phyloP scores from a whole-genome alignment of 257 asterid species.

The Galeopsis tetrahit region DNA sequence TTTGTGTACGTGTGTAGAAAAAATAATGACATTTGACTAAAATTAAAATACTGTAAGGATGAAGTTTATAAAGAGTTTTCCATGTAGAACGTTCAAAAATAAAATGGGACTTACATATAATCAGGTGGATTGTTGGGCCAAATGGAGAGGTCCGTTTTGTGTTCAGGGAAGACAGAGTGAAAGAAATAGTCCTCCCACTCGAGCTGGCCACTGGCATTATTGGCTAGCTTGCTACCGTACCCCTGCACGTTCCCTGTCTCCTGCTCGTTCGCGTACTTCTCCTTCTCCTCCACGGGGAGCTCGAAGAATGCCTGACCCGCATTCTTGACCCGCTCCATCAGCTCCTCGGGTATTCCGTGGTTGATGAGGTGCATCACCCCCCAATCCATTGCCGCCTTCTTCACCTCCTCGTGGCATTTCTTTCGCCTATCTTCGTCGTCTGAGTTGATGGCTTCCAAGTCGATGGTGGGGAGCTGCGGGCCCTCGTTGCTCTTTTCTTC shows the following conservation, averaged over 20 bases:
- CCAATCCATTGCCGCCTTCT: conserved; percentile 82
- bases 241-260: conserved; percentile 80
- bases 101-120: conserved; percentile 79
- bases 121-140: conserved; percentile 82
- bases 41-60: too few species aligned
- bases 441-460: conserved; percentile 50
- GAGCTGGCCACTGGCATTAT: conserved; percentile 69
- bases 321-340: conserved; percentile 52
- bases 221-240: conserved; percentile 87
- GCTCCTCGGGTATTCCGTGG: conserved; percentile 66
- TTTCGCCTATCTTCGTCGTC: conserved; percentile 44
- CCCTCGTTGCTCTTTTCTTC: conserved; percentile 59
- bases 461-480: conserved; percentile 66
- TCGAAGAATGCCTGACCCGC: conserved; percentile 70
- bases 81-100: too few species aligned
- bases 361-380: conserved; percentile 90
- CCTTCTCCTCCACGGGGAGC: conserved; percentile 80
- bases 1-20: too few species aligned
- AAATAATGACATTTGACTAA: too few species aligned
- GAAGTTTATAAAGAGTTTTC: too few species aligned
- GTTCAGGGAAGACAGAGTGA: conserved; percentile 66
- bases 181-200: conserved; percentile 97
- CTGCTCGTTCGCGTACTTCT: conserved; percentile 85
- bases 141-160: conserved; percentile 59
- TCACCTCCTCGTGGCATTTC: conserved; percentile 60